Percentiles rank a stretch among this genome's conserved stretches.
These are phyloP conservation scores for Rusavskia elegans DNA, from an alignment of 495 filamentous ascomycete genomes.

Conservation along the genomic window DNA sequence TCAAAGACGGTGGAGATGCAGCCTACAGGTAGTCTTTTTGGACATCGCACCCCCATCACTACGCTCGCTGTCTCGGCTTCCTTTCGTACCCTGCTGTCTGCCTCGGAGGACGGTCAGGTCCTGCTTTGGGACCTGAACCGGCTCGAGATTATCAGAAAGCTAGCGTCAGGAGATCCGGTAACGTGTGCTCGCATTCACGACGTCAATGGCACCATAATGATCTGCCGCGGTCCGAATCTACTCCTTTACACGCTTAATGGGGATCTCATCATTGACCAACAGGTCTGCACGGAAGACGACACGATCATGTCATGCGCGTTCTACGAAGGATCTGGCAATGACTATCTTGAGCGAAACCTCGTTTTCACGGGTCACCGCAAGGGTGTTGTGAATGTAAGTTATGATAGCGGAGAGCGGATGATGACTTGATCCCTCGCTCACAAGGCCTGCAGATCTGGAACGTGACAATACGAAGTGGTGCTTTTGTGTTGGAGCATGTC, in stretches of 20 bases:
- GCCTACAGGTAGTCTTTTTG: slow-evolving; percentile 69
- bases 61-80: slow-evolving; percentile 69
- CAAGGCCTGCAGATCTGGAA: slow-evolving; percentile 33
- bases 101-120: slow-evolving; percentile 63
- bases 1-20: slow-evolving; percentile 54
- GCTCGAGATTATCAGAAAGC: slow-evolving; percentile 63
- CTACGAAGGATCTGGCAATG: slow-evolving; percentile 82
- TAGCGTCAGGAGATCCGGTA: slow-evolving; percentile 41
- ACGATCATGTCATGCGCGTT: slow-evolving; percentile 68
- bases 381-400: slow-evolving; percentile 61
- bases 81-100: slow-evolving; percentile 73
- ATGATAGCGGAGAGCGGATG: neutral
- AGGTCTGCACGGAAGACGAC: slow-evolving; percentile 47
- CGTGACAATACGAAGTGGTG: slow-evolving; percentile 32
- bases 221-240: slow-evolving; percentile 60
- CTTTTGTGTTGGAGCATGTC: slow-evolving; percentile 45
- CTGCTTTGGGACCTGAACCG: slow-evolving; percentile 91
- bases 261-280: slow-evolving; percentile 60
- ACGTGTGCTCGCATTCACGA: slow-evolving; percentile 73
- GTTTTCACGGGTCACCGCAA: slow-evolving; percentile 76
- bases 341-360: slow-evolving; percentile 79
- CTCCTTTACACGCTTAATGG: slow-evolving; percentile 84
- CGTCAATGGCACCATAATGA: slow-evolving; percentile 70
- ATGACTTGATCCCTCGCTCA: neutral
- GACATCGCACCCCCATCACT: slow-evolving; percentile 68